These are phyloP conservation scores for Phytophthora chlamydospora DNA, from an alignment of 352 stramenopile species.

Conservation along the genomic window DNA sequence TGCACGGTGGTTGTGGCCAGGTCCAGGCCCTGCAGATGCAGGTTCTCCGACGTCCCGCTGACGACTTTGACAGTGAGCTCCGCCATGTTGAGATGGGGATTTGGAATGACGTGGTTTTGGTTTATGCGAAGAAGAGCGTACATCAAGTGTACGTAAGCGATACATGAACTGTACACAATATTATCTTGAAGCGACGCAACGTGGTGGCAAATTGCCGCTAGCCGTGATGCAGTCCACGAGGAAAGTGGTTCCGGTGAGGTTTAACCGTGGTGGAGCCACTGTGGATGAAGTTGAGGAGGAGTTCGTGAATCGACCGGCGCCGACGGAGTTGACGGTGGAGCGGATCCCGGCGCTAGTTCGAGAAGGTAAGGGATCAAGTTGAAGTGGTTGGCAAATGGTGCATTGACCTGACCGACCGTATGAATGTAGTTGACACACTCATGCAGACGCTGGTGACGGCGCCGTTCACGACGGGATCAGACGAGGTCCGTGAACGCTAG, in stretches of 20 bases:
- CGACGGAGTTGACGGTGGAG: slow-evolving; percentile 38
- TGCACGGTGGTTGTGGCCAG: slow-evolving; percentile 58
- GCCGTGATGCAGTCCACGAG: slow-evolving; percentile 4
- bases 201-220: background rate
- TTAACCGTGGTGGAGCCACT: slow-evolving; percentile 2
- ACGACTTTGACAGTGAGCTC: slow-evolving; percentile 80
- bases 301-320: background rate
- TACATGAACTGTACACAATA: slow-evolving; percentile 1
- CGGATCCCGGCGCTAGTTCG: slow-evolving; percentile 50
- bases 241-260: slow-evolving; percentile 1
- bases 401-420: background rate
- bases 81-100: slow-evolving; percentile 22
- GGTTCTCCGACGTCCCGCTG: slow-evolving; percentile 59
- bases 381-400: slow-evolving; percentile 4
- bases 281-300: background rate
- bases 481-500: slow-evolving; percentile 9
- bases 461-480: slow-evolving; percentile 5
- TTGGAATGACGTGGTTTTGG: slow-evolving; percentile 7
- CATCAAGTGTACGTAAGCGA: background rate
- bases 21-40: slow-evolving; percentile 48
- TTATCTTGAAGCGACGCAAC: slow-evolving; percentile 25
- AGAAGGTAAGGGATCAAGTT: slow-evolving; percentile 37
- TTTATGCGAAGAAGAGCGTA: background rate
- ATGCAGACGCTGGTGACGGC: slow-evolving; percentile 26
- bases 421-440: slow-evolving; percentile 30